These are phyloP conservation scores for Tuber umbilicatum DNA, from an alignment of 495 filamentous ascomycete species.

Conservation along the genomic window DNA sequence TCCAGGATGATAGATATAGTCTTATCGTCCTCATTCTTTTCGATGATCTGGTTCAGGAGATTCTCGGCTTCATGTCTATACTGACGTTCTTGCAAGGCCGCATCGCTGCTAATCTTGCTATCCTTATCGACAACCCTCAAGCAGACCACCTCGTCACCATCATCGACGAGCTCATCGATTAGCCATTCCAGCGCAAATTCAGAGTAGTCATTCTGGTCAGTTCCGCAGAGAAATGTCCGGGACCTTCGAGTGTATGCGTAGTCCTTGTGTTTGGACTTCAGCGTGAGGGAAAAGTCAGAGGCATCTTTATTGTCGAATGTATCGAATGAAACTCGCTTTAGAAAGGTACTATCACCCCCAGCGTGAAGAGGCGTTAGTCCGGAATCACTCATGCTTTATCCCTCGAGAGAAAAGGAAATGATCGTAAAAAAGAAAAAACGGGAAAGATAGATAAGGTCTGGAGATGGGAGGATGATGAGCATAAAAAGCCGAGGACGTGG, in stretches of 20 bases:
- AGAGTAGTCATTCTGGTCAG: constrained; percentile 91
- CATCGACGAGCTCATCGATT: constrained; percentile 88
- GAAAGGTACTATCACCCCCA: constrained; percentile 33
- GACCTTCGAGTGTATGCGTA: constrained; percentile 78
- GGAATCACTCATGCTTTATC: constrained; percentile 17
- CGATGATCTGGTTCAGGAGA: constrained; percentile 69
- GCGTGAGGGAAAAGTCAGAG: constrained; percentile 69
- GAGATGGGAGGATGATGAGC: not conserved
- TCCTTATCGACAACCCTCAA: constrained; percentile 85
- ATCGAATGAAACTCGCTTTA: constrained; percentile 72
- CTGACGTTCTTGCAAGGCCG: constrained; percentile 59
- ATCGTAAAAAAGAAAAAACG: not conserved
- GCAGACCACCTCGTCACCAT: constrained; percentile 94
- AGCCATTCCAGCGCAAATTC: constrained; percentile 93
- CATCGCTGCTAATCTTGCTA: constrained; percentile 61
- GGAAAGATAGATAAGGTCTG: not conserved
- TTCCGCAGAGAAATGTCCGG: constrained; percentile 86
- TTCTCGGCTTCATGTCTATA: constrained; percentile 76
- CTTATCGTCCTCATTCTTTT: constrained; percentile 76
- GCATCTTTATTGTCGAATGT: constrained; percentile 85
- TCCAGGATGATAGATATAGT: constrained; percentile 85
- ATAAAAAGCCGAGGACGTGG: not conserved
- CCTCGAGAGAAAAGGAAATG: not conserved
- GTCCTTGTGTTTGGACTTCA: constrained; percentile 82
- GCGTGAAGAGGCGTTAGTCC: constrained; percentile 32